A percentile compares a stretch with the other conserved stretches of the same genome.
phyloP scores from a whole-genome alignment of 345 rosid genomes.

The Citrus maxima region DNA sequence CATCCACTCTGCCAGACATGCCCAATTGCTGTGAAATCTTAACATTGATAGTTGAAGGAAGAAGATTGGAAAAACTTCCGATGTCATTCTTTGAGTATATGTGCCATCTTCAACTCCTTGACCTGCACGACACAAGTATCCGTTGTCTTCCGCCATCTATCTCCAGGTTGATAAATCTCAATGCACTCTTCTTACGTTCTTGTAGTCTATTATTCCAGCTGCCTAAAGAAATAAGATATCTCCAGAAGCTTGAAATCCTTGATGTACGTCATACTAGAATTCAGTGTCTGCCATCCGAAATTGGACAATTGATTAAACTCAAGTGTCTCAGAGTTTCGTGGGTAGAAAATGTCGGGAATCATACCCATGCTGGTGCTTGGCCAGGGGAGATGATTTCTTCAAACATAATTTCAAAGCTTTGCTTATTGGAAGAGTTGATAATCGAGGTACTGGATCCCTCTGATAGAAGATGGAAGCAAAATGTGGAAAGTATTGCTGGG shows the following conservation, averaged over 20 bases:
- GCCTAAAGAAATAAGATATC: slow-evolving; percentile 5
- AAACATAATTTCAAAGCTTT: slow-evolving; percentile 9
- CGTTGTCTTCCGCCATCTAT: slow-evolving; percentile 15
- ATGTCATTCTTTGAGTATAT: slow-evolving; percentile 7
- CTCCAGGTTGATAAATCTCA: slow-evolving; percentile 10
- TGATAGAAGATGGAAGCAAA: slow-evolving; percentile 1
- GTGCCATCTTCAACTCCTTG: slow-evolving; percentile 19
- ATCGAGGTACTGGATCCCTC: neutral
- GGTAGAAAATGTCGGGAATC: neutral
- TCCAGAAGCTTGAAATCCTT: slow-evolving; percentile 17
- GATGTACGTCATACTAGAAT: slow-evolving; percentile 16
- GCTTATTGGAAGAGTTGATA: slow-evolving; percentile 20
- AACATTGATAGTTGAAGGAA: slow-evolving; percentile 16
- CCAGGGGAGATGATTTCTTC: neutral
- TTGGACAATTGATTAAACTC: slow-evolving; percentile 15
- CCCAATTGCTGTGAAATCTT: slow-evolving; percentile 2
- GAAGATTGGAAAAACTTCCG: neutral
- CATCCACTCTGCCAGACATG: neutral
- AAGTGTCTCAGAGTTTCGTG: slow-evolving; percentile 23
- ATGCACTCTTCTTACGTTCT: slow-evolving; percentile 17
- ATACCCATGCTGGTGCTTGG: neutral
- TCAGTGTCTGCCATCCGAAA: slow-evolving; percentile 8
- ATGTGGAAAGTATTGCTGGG: neutral
- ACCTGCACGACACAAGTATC: slow-evolving; percentile 7
- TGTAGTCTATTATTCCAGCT: slow-evolving; percentile 7